Evolutionary conservation across 2,329 filamentous ascomycete genomes (phyloP), one percentile per base, ranked within the genome.

Genomic region (Clonostachys rosea): DNA sequence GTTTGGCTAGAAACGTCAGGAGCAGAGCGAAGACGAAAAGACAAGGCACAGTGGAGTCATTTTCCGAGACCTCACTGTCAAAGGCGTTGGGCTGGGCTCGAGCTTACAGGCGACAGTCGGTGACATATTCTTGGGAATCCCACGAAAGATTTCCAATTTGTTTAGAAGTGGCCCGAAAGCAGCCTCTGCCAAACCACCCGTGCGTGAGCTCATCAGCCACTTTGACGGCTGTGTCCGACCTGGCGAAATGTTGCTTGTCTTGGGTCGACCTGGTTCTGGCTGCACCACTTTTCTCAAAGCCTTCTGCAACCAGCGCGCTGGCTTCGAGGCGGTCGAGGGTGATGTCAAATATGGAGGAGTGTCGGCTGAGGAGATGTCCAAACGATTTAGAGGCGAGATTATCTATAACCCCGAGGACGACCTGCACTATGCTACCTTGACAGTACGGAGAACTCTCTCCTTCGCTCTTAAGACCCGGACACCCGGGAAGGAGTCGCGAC

Each of bases 201-300:
- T 85, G 5, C 75, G 79, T 45, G 84, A 84, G 0, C 82, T 91
- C 45, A 68, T 90, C 24, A 76, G 84, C 47, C 70, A 80, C 51
- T 80, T 79, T 44, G 78, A 83, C 51, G 86, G 86, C 3, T 87
- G 82, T 50, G 80, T 89, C 34, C 81, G 83, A 52, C 84, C 85
- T 0, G 86, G 84, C 5, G 84, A 88, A 60, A 81, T 88, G 76
- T 64, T 87, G 0, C 66, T 88, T 0, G 84, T 88, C 0, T 70
- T 88, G 0, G 85, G 85, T 3, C 73, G 83, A 0, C 85, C 85
- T 0, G 86, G 84, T 0, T 71, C 82, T 1, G 84, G 85, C 17
- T 90, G 86, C 59, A 87, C 83, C 1, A 86, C 85, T 0, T 75
- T 90, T 17, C 71, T 90, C 39, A 89, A 87, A 55, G 75, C 81